These are phyloP conservation scores for Salix dunnii DNA, from an alignment of 345 rosid genomes.

Conservation along the genomic window DNA sequence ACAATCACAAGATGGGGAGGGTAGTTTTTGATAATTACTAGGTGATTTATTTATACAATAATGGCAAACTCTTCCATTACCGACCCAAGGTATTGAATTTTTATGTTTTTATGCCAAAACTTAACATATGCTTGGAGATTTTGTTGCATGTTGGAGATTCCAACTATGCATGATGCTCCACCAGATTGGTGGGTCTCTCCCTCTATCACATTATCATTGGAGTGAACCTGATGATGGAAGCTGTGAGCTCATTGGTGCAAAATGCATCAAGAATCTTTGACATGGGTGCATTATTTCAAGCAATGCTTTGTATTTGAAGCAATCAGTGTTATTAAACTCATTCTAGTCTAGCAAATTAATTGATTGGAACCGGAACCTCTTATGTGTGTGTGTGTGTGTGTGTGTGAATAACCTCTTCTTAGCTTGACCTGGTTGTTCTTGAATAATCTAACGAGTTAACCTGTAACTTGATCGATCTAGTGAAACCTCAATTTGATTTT, in stretches of 20 bases:
- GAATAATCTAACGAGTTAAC: too few species aligned
- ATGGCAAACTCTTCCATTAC: neutral
- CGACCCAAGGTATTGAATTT: constrained; percentile 3
- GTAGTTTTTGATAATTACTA: neutral
- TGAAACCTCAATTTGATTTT: too few species aligned
- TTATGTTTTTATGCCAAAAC: constrained; percentile 1
- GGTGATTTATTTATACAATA: neutral
- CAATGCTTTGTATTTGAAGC: too few species aligned
- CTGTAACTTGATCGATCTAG: too few species aligned
- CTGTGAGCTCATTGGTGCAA: neutral
- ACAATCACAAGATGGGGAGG: neutral
- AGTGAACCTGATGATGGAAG: neutral
- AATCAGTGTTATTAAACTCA: too few species aligned
- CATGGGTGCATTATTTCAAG: neutral
- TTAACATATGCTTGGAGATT: constrained; percentile 10
- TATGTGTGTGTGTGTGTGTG: too few species aligned
- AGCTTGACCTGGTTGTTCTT: too few species aligned
- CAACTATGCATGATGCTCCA: neutral
- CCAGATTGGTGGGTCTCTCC: neutral
- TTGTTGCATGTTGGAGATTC: constrained; percentile 7
- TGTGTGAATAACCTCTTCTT: too few species aligned
- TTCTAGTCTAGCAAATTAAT: too few species aligned
- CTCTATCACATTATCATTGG: neutral
- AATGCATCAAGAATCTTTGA: neutral
- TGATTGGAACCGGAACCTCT: too few species aligned